Conservation (phyloP, 176 grass and related monocot genomes). For the Zizania latifolia region DNA sequence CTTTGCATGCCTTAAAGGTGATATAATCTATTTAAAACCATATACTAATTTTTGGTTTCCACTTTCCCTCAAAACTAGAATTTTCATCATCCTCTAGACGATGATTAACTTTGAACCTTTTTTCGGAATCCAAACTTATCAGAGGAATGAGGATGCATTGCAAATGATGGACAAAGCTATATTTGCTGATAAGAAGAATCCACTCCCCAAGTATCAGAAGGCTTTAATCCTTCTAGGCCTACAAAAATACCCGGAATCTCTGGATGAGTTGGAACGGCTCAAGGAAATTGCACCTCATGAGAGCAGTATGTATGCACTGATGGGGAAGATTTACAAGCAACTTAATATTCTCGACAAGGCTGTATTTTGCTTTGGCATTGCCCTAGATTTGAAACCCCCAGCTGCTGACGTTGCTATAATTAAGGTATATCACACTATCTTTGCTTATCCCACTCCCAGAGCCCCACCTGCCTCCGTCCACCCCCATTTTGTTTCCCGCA, state of each 20-base stretch:
- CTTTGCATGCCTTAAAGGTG: constrained; percentile 79
- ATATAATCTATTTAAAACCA: constrained; percentile 4
- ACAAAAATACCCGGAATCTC: constrained; percentile 56
- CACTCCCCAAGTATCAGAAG: constrained; percentile 91
- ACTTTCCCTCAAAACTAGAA: constrained; percentile 12
- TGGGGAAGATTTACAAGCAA: constrained; percentile 98
- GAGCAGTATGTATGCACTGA: constrained; percentile 87
- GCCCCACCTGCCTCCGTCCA: not conserved
- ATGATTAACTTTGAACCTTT: constrained; percentile 14
- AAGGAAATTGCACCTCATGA: constrained; percentile 71
- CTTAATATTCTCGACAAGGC: constrained; percentile 88
- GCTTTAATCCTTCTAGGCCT: constrained; percentile 73
- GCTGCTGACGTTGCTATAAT: constrained; percentile 85
- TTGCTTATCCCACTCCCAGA: not conserved
- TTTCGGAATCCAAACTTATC: constrained; percentile 37
- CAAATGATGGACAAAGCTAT: constrained; percentile 89
- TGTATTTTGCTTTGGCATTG: constrained; percentile 95
- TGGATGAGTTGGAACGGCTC: constrained; percentile 79
- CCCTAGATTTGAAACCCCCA: constrained; percentile 96
- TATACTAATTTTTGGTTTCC: constrained; percentile 6
- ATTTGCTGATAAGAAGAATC: constrained; percentile 81
- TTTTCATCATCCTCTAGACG: not conserved
- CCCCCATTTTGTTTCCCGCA: not conserved
- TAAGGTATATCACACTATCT: constrained; percentile 54
- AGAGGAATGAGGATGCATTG: constrained; percentile 66